Percentiles rank a stretch among this genome's conserved stretches.
phyloP scores from a whole-genome alignment of 805 yeast species.

The Zygotorulaspora danielsina region DNA sequence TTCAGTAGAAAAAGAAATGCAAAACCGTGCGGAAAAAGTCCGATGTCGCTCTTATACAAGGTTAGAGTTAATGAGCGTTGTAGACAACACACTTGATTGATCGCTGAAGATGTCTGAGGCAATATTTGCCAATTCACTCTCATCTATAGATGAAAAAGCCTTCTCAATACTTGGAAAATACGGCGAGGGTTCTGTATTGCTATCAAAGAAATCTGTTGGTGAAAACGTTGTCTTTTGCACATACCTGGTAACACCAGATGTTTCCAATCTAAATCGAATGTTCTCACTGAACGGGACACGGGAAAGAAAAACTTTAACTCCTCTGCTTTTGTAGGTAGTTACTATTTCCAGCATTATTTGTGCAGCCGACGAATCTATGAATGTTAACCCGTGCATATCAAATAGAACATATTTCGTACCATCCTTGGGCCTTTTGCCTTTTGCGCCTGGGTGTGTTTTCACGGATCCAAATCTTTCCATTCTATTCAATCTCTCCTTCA shows the following conservation, averaged over 20 bases:
- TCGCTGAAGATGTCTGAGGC: conserved; percentile 7
- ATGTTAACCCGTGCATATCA: conserved; percentile 78
- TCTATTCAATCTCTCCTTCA: conserved; percentile 60
- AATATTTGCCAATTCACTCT: conserved; percentile 22
- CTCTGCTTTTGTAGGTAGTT: conserved; percentile 47
- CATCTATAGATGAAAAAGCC: conserved; percentile 48
- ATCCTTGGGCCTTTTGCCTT: conserved; percentile 43
- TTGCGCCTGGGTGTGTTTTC: conserved; percentile 70
- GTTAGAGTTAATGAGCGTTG: conserved; percentile 13
- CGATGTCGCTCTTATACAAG: no score
- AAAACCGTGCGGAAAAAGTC: no score
- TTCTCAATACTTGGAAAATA: conserved; percentile 52
- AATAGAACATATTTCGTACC: conserved; percentile 58
- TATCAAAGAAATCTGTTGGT: not conserved
- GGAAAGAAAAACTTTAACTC: conserved; percentile 55
- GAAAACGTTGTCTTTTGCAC: conserved; percentile 26
- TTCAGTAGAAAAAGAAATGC: no score
- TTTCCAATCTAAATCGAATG: conserved; percentile 47
- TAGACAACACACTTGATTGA: conserved; percentile 13
- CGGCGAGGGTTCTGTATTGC: conserved; percentile 30
- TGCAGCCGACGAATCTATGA: conserved; percentile 74
- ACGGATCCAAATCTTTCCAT: conserved; percentile 75
- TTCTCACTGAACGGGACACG: conserved; percentile 49
- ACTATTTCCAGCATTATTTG: conserved; percentile 66
- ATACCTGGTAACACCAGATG: conserved; percentile 52